Conservation (phyloP, 768 basidiomycete species). For the Sutorius australiensis region DNA sequence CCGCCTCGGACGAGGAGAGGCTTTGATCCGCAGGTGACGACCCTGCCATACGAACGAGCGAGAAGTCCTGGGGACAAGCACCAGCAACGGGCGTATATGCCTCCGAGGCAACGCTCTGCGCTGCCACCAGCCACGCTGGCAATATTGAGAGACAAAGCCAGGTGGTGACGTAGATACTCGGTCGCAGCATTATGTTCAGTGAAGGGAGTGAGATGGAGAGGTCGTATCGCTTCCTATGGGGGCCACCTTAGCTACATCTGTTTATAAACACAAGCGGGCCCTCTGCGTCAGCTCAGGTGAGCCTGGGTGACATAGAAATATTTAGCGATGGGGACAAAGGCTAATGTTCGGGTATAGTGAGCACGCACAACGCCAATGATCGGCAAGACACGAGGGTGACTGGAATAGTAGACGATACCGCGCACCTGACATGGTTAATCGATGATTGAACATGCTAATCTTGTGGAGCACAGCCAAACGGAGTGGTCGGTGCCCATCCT, state of each 20-base stretch:
- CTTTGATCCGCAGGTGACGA: conserved; percentile 29
- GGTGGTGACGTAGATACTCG: neutral
- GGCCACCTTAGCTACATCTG: neutral
- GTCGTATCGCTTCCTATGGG: neutral
- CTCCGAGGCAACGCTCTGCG: conserved; percentile 24
- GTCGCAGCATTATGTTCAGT: neutral
- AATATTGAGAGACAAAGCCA: conserved; percentile 15
- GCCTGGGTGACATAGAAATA: too few relatives aligned
- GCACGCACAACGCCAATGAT: too few relatives aligned
- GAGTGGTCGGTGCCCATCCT: too few relatives aligned
- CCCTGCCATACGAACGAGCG: conserved; percentile 30
- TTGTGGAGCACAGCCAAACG: too few relatives aligned
- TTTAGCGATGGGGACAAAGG: too few relatives aligned
- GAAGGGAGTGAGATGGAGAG: neutral
- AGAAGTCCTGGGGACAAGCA: conserved; percentile 22
- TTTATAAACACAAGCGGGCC: neutral
- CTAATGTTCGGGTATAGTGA: too few relatives aligned
- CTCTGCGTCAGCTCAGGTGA: too few relatives aligned
- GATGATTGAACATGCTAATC: too few relatives aligned
- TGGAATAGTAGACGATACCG: too few relatives aligned
- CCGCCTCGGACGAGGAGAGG: conserved; percentile 34
- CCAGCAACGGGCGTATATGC: conserved; percentile 23
- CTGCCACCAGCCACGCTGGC: conserved; percentile 7
- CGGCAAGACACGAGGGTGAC: too few relatives aligned
- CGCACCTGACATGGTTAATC: too few relatives aligned